Base-by-base conservation (phyloP, 2,329 filamentous ascomycete genomes). In the Pseudogymnoascus pannorum region DNA sequence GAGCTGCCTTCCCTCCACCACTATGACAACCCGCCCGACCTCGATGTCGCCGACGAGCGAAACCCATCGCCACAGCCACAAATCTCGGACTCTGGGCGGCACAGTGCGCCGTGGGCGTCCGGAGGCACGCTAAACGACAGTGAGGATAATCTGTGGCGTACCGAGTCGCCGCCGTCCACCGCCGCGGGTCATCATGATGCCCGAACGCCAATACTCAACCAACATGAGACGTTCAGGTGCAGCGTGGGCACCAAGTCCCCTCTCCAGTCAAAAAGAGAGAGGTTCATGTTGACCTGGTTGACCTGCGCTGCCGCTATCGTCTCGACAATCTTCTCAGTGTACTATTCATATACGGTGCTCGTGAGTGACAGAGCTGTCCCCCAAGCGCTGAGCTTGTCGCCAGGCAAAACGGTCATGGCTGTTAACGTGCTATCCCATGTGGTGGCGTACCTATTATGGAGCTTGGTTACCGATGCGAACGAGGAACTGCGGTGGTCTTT, bases 11-110 rank as follows among this genome's bases (percentile, higher is more conserved):
- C 24, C n/a, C 24, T 54, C 26, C 48, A 54, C 24, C 48, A 16
- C 48, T 54, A 54, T 54, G 48, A 54, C 48, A 54, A 54, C 48
- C 48, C 48, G 48, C 48, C 48, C 48, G 48, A 54, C 26, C 24
- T 54, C 48, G 48, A 54, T 26, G 48, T 54, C 48, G 48, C 48
- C 48, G 48, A 54, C 26, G 48, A 54, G 48, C 48, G 48, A 18
- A 31, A 31, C n/a, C n/a, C 24, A 18, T 54, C 48, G 24, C 48
- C 48, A 14, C 24, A 54, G 48, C 48, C 48, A 54, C 48, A 18
- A 18, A 16, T 18, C n/a, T 54, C 24, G n/a, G 48, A 18, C 11
- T 54, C 48, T 18, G 31, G 24, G 5, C 9, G n/a, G n/a, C 9
- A 31, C 48, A 18, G 31, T 54, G 48, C n/a, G 26, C 24, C 24